phyloP scores from a whole-genome alignment of 805 yeast species.

The Yamadazyma nakazawae region DNA sequence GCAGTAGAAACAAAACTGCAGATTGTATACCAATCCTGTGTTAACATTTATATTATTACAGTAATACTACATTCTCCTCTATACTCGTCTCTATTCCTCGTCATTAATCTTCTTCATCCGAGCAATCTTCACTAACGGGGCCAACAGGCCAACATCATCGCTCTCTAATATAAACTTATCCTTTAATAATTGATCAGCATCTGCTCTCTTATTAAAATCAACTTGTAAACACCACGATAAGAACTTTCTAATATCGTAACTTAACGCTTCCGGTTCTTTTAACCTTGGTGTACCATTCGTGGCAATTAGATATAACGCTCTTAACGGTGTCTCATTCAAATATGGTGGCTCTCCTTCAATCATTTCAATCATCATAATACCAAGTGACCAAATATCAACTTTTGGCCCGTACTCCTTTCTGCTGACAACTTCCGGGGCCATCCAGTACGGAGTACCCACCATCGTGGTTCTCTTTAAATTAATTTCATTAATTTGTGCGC shows the following conservation, averaged over 20 bases:
- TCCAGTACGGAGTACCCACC: conserved; percentile 99
- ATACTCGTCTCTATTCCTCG: not conserved
- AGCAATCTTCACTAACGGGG: conserved; percentile 74
- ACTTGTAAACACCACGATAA: conserved; percentile 78
- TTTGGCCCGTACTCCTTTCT: conserved; percentile 95
- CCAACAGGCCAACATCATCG: conserved; percentile 57
- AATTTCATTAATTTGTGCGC: conserved; percentile 67
- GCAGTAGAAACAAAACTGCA: too few species aligned
- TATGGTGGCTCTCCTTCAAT: conserved; percentile 99
- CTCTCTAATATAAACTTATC: conserved; percentile 65
- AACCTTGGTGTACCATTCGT: conserved; percentile 95
- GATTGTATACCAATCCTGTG: too few species aligned
- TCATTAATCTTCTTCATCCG: conserved; percentile 55
- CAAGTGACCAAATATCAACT: conserved; percentile 96
- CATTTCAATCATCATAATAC: conserved; percentile 98
- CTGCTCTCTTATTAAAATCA: conserved; percentile 74
- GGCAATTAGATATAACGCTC: conserved; percentile 91
- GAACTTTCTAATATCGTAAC: conserved; percentile 63
- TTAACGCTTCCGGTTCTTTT: conserved; percentile 80
- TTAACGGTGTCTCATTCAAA: conserved; percentile 89
- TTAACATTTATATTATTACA: conserved; percentile 2
- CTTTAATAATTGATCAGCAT: conserved; percentile 66
- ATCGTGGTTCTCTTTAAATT: conserved; percentile 90
- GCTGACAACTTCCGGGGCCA: conserved; percentile 98
- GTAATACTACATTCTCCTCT: not conserved